Base-by-base conservation (phyloP, 192 early-diverging fungal species). In the Coemansia sp. region DNA sequence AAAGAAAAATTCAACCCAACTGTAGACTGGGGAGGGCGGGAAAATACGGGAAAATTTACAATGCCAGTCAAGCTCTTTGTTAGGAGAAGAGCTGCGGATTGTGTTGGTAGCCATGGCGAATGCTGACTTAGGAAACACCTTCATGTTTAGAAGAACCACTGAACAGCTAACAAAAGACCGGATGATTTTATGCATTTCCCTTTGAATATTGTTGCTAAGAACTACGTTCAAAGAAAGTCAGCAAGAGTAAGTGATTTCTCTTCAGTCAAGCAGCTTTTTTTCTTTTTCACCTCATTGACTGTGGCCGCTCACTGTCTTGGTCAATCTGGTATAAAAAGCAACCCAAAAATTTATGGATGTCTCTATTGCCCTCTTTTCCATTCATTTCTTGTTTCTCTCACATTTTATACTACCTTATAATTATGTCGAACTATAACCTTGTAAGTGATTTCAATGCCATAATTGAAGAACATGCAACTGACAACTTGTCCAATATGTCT, bases 11-110 rank as follows among this genome's bases (percentile, higher is more conserved):
- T n/a, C 15, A 3, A n/a, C 1, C n/a, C 44, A 46, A 2, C 5
- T 19, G 3, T 46, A 15, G 44, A 46, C 44, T 46, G 44, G 44
- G 19, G 44, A 19, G 44, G 15, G 17, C 44, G 44, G 44, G 4
- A 7, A 19, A 46, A 46, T 3, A 1, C 44, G 44, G 44, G 5
- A 15, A 31, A 11, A 1, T 55, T 3, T 11, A 29, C 24, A 55
- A 55, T 15, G 53, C 12, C 53, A 55, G 53, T 55, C 53, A 55
- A 32, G 53, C 29, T 31, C 53, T 55, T 55, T 55, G 24, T 13
- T 3, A 17, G 11, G 10, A 31, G 53, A 27, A 31, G 13, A 29
- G 0, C 27, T 15, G 44, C 44, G 5, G 19, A 19, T 11, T 24
- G 46, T 11, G 50, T 6, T 51, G 19, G 50, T 11, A 24, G 50